Evolutionary conservation across 139 green algal species (phyloP).

Genomic region (Raphidocelis subcapitata): DNA sequence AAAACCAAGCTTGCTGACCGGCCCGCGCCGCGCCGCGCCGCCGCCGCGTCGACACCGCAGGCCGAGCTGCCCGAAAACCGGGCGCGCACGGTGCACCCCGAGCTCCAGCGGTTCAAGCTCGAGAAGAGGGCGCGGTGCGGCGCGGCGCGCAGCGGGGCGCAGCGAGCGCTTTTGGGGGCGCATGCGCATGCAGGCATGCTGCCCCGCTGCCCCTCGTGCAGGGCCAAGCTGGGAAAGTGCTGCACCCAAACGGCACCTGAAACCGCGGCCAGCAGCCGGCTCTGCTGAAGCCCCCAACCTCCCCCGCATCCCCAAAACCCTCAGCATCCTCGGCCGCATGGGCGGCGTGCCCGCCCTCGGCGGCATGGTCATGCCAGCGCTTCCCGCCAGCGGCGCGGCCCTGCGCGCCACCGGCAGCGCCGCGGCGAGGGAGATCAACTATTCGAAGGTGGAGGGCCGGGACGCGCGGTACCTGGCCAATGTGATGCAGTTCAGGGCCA

Average conservation of each 20-base stretch:
- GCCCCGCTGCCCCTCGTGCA: too few relatives aligned
- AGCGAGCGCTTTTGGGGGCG: too few relatives aligned
- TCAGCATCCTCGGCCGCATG: conserved; percentile 54
- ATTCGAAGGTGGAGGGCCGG: conserved; percentile 47
- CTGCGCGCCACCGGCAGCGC: conserved; percentile 43
- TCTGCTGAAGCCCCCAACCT: too few relatives aligned
- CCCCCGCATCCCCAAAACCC: too few relatives aligned
- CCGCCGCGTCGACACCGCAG: background rate
- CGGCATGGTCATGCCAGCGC: conserved; percentile 35
- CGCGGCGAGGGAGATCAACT: conserved; percentile 48
- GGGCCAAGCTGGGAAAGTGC: too few relatives aligned
- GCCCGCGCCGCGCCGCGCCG: background rate
- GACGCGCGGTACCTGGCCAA: conserved; percentile 38
- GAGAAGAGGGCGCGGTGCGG: conserved; percentile 48
- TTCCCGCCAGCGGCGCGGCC: background rate
- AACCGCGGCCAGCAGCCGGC: too few relatives aligned
- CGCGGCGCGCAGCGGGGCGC: background rate
- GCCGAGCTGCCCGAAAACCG: conserved; percentile 12
- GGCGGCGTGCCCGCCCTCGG: conserved; percentile 49
- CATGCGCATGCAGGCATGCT: too few relatives aligned
- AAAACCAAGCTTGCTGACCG: background rate
- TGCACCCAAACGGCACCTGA: conserved; percentile 1
- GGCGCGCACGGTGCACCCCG: conserved; percentile 40
- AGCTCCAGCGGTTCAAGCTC: conserved; percentile 50
- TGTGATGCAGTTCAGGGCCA: conserved; percentile 12